These are phyloP conservation scores for Penicillium digitatum DNA, from an alignment of 2,329 filamentous ascomycete species.

Conservation along the genomic window DNA sequence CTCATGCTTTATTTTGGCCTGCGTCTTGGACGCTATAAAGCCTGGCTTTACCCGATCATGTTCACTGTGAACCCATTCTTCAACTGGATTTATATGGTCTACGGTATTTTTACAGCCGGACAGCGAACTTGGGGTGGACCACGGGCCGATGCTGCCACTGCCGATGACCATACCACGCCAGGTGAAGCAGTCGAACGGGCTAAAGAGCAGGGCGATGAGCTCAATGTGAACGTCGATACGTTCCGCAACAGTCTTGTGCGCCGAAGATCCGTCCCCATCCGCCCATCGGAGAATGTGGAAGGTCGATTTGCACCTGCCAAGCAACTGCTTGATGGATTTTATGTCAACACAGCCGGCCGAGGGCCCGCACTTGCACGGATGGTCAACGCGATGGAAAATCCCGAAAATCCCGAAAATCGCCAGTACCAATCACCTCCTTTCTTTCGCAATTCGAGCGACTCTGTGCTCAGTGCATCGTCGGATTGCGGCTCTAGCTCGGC, in stretches of 20 bases:
- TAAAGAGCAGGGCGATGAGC: conserved; percentile 73
- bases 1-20: conserved; percentile 95
- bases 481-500: conserved; percentile 58
- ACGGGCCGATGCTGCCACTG: conserved; percentile 78
- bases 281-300: conserved; percentile 70
- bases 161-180: conserved; percentile 70
- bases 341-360: conserved; percentile 66
- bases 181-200: conserved; percentile 81
- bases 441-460: conserved; percentile 59
- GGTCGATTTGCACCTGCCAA: conserved; percentile 73
- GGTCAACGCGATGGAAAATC: conserved; percentile 39
- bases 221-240: conserved; percentile 83
- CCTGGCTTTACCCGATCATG: conserved; percentile 93
- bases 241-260: conserved; percentile 54
- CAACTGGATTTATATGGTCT: conserved; percentile 98
- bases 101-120: conserved; percentile 90
- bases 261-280: conserved; percentile 57
- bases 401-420: conserved; percentile 45
- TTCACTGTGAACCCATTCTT: conserved; percentile 93
- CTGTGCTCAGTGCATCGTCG: conserved; percentile 51
- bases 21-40: conserved; percentile 83
- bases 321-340: conserved; percentile 64
- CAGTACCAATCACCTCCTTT: conserved; percentile 52
- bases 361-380: conserved; percentile 54
- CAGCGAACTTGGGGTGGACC: conserved; percentile 95